A percentile compares a stretch with the other conserved stretches of the same genome.
Conservation (phyloP, 2,329 filamentous ascomycete genomes). For the Alternaria ethzedia region DNA sequence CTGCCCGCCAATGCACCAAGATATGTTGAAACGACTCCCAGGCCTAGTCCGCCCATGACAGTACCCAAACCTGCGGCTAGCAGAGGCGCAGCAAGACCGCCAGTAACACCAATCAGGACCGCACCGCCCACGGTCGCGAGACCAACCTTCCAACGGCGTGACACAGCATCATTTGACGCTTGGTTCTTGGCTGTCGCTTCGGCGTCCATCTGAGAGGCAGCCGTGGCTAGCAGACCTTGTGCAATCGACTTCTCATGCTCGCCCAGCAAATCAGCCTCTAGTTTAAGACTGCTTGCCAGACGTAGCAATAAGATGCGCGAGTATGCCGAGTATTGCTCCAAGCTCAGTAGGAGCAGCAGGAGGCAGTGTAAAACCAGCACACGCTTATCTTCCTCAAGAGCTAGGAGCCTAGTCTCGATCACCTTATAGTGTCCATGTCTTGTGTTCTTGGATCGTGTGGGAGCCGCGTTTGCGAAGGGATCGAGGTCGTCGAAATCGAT, state of each 20-base stretch:
- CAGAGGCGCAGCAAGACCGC: conserved; percentile 76
- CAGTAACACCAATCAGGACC: conserved; percentile 79
- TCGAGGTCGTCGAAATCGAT: conserved; percentile 35
- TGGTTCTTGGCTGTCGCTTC: conserved; percentile 77
- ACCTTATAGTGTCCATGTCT: conserved; percentile 37
- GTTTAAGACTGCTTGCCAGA: conserved; percentile 70
- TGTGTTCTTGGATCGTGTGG: conserved; percentile 3
- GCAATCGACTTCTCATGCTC: conserved; percentile 78
- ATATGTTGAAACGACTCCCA: conserved; percentile 77
- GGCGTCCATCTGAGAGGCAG: conserved; percentile 73
- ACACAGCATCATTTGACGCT: conserved; percentile 67
- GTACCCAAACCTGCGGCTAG: conserved; percentile 78
- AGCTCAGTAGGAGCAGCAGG: conserved; percentile 72
- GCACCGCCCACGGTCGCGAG: conserved; percentile 86
- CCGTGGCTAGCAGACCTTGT: conserved; percentile 69
- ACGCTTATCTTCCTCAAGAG: conserved; percentile 56
- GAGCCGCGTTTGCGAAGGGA: conserved; percentile 22
- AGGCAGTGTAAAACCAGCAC: conserved; percentile 73
- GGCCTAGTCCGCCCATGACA: conserved; percentile 75
- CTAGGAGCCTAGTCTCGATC: conserved; percentile 45
- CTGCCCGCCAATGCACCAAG: conserved; percentile 82
- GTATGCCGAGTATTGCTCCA: conserved; percentile 77
- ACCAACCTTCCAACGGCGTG: conserved; percentile 78
- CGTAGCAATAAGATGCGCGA: conserved; percentile 75
- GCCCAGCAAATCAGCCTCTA: conserved; percentile 68